These are phyloP conservation scores for Paraurostyla sp. DNA, from an alignment of 73 alveolate species.

Conservation along the genomic window DNA sequence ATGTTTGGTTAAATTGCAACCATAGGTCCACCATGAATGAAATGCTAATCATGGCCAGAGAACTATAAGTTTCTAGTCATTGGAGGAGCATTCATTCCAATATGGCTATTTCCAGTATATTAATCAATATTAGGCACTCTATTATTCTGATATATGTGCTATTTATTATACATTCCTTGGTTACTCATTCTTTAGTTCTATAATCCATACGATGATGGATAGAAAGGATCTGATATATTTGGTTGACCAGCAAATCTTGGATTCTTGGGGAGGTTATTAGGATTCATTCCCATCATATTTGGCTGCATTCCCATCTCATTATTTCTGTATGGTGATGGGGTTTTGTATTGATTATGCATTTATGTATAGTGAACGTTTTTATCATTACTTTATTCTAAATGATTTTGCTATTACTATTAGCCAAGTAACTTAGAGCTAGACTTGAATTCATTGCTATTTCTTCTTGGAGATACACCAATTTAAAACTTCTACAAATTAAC, in stretches of 20 bases:
- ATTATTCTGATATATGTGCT: not conserved
- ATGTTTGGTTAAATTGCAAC: not conserved
- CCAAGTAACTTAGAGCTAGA: not conserved
- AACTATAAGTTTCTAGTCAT: slow-evolving; percentile 24
- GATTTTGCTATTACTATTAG: not conserved
- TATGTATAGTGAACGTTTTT: not conserved
- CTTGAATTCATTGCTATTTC: not conserved
- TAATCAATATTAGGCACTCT: slow-evolving; percentile 16
- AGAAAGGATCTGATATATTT: not conserved
- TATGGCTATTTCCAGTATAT: slow-evolving; percentile 10
- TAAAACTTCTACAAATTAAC: slow-evolving; percentile 3
- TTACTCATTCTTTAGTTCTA: not conserved
- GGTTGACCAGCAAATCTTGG: not conserved
- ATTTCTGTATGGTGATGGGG: slow-evolving; percentile 44
- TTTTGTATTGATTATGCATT: slow-evolving; percentile 26
- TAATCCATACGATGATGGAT: not conserved
- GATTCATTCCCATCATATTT: not conserved
- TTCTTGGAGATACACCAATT: slow-evolving; percentile 36
- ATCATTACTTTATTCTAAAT: not conserved
- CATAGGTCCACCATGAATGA: slow-evolving; percentile 23
- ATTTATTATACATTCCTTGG: not conserved
- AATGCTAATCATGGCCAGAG: not conserved
- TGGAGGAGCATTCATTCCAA: slow-evolving; percentile 54
- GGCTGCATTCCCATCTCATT: not conserved
- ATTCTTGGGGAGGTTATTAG: not conserved